Evolutionary conservation across 495 filamentous ascomycete genomes (phyloP).

Genomic region (Gamarada debralockiae): DNA sequence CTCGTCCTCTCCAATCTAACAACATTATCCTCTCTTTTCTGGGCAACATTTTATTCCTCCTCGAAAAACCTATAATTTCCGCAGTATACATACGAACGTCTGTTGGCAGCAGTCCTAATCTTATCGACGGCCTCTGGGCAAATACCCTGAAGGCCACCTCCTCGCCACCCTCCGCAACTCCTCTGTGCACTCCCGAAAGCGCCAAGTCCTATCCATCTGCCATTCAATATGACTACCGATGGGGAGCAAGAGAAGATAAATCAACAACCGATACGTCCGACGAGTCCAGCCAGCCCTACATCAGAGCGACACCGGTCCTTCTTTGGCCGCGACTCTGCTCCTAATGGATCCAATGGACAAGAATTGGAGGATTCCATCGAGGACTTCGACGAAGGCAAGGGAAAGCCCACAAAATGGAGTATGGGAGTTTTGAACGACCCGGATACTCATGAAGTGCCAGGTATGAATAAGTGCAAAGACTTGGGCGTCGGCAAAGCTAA

Average conservation of each 20-base stretch:
- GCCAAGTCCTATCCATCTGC: neutral
- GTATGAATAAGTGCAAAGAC: constrained; percentile 41
- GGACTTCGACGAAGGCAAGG: constrained; percentile 8
- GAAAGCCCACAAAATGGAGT: constrained; percentile 52
- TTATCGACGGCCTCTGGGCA: too few species aligned
- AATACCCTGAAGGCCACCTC: neutral
- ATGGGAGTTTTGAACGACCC: constrained; percentile 83
- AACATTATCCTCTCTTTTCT: too few species aligned
- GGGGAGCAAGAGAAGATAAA: too few species aligned
- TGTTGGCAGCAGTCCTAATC: too few species aligned
- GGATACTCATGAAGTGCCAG: constrained; percentile 87
- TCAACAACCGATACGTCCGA: too few species aligned
- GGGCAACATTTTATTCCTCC: too few species aligned
- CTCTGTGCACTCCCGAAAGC: neutral
- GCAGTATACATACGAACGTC: too few species aligned
- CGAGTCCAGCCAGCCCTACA: neutral
- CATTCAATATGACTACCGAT: too few species aligned
- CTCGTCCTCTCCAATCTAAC: too few species aligned
- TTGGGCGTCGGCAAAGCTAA: neutral
- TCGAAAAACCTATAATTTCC: too few species aligned
- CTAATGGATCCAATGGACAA: neutral
- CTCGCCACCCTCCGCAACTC: neutral
- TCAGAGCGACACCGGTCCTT: constrained; percentile 15
- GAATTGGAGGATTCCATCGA: neutral
- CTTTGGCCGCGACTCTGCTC: constrained; percentile 17